Conservation (phyloP, 2,329 filamentous ascomycete genomes). For the Ophiostoma quercus region DNA sequence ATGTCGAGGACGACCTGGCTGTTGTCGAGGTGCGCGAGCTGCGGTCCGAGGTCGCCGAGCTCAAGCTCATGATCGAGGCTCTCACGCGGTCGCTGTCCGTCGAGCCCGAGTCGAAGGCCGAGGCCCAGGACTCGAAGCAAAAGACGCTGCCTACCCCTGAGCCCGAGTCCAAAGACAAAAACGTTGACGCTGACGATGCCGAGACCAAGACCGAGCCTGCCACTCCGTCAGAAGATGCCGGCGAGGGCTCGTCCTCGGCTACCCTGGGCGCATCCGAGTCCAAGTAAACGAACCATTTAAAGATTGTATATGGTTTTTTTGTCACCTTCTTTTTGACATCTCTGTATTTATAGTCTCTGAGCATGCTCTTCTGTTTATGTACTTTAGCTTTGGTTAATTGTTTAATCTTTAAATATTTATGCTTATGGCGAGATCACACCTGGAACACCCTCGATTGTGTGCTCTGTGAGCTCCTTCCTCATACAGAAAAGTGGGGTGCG, state of each 20-base stretch:
- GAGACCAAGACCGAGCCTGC: conserved; percentile 1
- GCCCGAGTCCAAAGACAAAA: background rate
- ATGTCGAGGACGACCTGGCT: conserved; percentile 73
- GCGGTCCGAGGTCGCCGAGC: conserved; percentile 52
- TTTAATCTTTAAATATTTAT: background rate
- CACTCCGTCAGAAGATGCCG: background rate
- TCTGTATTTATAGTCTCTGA: background rate
- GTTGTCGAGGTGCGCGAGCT: conserved; percentile 63
- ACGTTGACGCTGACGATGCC: background rate
- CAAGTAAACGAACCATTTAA: background rate
- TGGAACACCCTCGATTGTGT: background rate
- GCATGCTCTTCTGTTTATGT: background rate
- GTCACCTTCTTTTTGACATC: background rate
- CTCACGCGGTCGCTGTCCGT: conserved; percentile 20
- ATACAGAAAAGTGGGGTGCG: background rate
- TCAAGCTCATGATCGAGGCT: conserved; percentile 45
- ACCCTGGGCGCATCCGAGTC: background rate
- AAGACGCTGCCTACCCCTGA: background rate
- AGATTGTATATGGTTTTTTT: background rate
- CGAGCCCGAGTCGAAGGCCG: background rate
- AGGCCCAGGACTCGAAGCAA: background rate
- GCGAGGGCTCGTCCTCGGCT: conserved; percentile 5
- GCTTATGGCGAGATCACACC: background rate
- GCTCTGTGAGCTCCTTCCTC: background rate
- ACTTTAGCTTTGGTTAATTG: background rate